Evolutionary conservation across 2,329 filamentous ascomycete genomes (phyloP), one percentile per base, ranked within the genome.

Genomic region (Fusarium heterosporum): DNA sequence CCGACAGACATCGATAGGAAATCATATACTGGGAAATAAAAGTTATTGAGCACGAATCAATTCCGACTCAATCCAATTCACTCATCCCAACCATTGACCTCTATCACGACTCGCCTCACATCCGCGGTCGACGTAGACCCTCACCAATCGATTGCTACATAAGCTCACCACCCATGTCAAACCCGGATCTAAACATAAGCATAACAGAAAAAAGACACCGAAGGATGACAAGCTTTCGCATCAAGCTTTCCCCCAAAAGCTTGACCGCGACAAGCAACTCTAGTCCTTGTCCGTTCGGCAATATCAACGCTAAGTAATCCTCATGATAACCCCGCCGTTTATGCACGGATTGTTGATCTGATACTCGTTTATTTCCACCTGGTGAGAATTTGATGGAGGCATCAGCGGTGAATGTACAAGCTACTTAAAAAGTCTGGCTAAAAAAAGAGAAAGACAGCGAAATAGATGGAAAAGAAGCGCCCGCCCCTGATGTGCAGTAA

Each of bases 251-350:
- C 34, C 29, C 13, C 38, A 19, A 66, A 66, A 62, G 62, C 63
- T 66, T 66, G 62, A 58, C 17, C 22, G 17, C n/a, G 30, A 65
- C 40, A 65, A 65, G 60, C 54, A 55, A 47, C 39, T 36, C 17
- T 22, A 40, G 25, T 26, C 49, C 39, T 49, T 22, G 42, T 41
- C 43, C 29, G 32, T 13, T 19, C 62, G 62, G 60, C 41, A 61
- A 36, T 12, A 16, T 22, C 19, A 14, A n/a, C 49, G 60, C 62
- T 36, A 36, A 47, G 11, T n/a, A 29, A 6, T 40, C 22, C n/a
- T 22, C 39, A 32, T 7, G 51, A 7, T 19, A n/a, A 22, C 8
- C 51, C 58, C 51, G 58, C 59, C 59, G 43, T 63, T 43, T 12
- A 22, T 45, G 32, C 36, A 61, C 22, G 30, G 28, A 29, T n/a